These are phyloP conservation scores for Biscutella auriculata DNA, from an alignment of 441 rosid genomes.

Conservation along the genomic window DNA sequence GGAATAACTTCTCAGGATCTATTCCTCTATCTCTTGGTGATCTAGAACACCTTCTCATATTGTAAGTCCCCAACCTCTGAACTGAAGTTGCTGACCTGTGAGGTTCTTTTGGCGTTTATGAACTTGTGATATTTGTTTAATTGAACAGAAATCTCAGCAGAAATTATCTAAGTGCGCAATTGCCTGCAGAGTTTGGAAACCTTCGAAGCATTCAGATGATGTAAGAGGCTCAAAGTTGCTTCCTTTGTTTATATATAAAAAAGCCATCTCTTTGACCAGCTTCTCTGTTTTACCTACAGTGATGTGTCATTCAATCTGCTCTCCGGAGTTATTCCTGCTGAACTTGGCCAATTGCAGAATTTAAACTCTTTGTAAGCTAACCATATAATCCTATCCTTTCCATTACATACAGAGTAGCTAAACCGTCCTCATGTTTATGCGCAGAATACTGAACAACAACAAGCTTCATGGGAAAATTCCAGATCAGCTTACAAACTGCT, in stretches of 20 bases:
- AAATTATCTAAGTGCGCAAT: conserved; percentile 45
- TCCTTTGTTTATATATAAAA: no score
- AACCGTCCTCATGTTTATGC: no score
- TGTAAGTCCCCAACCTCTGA: conserved; percentile 36
- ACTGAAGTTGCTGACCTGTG: no score
- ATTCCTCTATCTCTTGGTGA: conserved; percentile 69
- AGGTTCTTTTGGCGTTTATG: no score
- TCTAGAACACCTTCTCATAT: conserved; percentile 80
- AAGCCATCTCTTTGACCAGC: no score
- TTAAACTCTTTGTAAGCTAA: conserved; percentile 58
- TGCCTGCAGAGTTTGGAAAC: conserved; percentile 76
- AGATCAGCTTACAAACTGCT: conserved; percentile 64
- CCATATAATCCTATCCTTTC: no score
- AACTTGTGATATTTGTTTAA: no score
- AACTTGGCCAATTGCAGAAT: conserved; percentile 78
- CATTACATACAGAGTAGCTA: no score
- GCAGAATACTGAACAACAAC: conserved; percentile 72
- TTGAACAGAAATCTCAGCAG: conserved; percentile 80
- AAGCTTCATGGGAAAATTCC: conserved; percentile 67
- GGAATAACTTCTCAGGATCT: conserved; percentile 59
- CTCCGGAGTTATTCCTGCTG: conserved; percentile 57
- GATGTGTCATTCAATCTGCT: conserved; percentile 68
- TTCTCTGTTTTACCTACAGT: no score
- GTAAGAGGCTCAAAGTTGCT: conserved; percentile 20
- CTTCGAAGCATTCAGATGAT: conserved; percentile 66